Base-by-base conservation (phyloP, 495 filamentous ascomycete species). In the Recurvomyces mirabilis region DNA sequence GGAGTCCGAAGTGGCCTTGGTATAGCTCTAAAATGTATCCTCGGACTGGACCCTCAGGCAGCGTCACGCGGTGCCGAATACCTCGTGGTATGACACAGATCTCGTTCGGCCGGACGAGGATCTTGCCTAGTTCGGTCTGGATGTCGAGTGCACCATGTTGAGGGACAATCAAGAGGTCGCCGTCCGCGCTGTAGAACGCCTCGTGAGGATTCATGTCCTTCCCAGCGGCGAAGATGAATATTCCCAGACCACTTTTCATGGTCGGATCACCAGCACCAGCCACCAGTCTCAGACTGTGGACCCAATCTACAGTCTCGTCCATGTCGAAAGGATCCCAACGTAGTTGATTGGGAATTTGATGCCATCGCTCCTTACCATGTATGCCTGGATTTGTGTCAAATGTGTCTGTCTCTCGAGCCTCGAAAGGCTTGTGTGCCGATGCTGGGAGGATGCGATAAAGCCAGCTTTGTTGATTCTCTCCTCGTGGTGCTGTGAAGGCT, bases 381-480 rank as follows among this genome's bases (percentile, higher is more conserved):
- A 48, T 14, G 62, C 60, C 60, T 7, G 60, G 43, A 63, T 66
- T 66, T 1, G 69, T 73, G 52, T 75, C 72, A 45, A 76, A 75
- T 11, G 70, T 69, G 19, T 62, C 59, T 12, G 64, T 65, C 51
- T 77, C 72, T 13, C 69, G 61, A 0, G 73, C 64, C 19, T 70
- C 56, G 60, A 93, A 94, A 38, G 82, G 74, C 44, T 76, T 73
- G 55, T 95, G 88, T 5, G 86, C 73, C 30, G 84, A 86, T 0
- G 84, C 74, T 26, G 88, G 88, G 21, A 94, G 68, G 47, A 93
- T 85, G 10, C 88, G 76, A 60, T 95, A 94, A n/a, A 94, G 77
- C 88, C 88, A 95, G 28, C 87, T 74, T 56, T 94, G 88, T 59
- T 81, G 77, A 65, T 93, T 95, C 59, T 91, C 83, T 62, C 80